A percentile compares a stretch with the other conserved stretches of the same genome.
phyloP scores from a whole-genome alignment of 225 moss, liverwort and hornwort genomes.

The Polytrichum formosum region DNA sequence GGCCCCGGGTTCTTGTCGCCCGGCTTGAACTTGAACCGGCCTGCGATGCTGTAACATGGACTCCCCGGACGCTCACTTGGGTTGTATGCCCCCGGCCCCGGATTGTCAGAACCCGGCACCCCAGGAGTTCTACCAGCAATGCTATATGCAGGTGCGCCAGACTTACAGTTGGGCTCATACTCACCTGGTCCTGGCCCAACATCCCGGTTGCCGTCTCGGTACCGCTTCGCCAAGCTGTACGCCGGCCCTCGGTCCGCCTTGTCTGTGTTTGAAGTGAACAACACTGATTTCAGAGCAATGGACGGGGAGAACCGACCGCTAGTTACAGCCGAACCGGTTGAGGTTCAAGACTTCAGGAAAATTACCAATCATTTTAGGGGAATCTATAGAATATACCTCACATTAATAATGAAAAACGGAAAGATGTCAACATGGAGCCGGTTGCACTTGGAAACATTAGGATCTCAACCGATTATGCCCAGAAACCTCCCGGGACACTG shows the following conservation, averaged over 20 bases:
- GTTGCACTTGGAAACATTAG: too few species aligned
- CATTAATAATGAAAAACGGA: too few species aligned
- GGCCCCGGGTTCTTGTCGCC: slow-evolving; percentile 56
- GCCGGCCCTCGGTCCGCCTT: slow-evolving; percentile 23
- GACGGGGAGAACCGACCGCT: too few species aligned
- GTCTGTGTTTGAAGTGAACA: background rate
- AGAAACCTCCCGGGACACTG: too few species aligned
- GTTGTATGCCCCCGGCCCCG: slow-evolving; percentile 65
- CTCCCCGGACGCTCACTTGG: slow-evolving; percentile 15
- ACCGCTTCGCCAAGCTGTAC: slow-evolving; percentile 33
- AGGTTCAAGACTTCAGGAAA: too few species aligned
- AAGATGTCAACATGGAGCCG: too few species aligned
- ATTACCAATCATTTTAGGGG: too few species aligned
- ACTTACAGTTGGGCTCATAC: slow-evolving; percentile 28
- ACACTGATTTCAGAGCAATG: too few species aligned
- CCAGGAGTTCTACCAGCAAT: slow-evolving; percentile 35
- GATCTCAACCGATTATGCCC: too few species aligned
- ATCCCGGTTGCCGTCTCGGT: slow-evolving; percentile 3
- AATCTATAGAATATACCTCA: too few species aligned
- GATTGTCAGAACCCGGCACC: slow-evolving; percentile 19
- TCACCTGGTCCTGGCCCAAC: slow-evolving; percentile 55
- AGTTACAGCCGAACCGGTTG: too few species aligned
- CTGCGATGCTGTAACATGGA: slow-evolving; percentile 57
- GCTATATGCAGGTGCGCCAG: slow-evolving; percentile 40
- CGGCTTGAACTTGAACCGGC: slow-evolving; percentile 27